phyloP scores from a whole-genome alignment of 352 stramenopile species.

The Globisporangium lucens region DNA sequence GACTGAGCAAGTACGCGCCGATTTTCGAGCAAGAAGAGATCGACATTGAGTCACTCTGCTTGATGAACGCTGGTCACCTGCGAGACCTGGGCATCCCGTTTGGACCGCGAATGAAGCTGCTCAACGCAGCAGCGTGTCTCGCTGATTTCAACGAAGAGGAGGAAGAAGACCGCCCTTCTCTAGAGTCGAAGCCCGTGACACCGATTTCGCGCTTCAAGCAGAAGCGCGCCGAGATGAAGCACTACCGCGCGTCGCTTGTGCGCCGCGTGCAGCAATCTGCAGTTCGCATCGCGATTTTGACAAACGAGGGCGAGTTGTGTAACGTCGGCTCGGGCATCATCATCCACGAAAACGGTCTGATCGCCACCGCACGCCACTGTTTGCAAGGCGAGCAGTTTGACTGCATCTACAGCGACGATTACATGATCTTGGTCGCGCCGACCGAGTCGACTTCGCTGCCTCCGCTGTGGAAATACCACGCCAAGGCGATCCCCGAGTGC shows the following conservation, averaged over 20 bases:
- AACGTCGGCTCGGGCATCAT: slow-evolving; percentile 88
- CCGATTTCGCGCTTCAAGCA: slow-evolving; percentile 79
- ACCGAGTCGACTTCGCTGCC: slow-evolving; percentile 79
- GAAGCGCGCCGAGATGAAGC: slow-evolving; percentile 80
- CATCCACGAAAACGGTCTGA: slow-evolving; percentile 74
- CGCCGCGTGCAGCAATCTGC: slow-evolving; percentile 84
- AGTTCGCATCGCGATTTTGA: slow-evolving; percentile 82
- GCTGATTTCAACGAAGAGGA: slow-evolving; percentile 85
- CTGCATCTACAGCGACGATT: slow-evolving; percentile 85
- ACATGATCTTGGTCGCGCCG: slow-evolving; percentile 82
- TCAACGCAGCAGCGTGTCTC: slow-evolving; percentile 79
- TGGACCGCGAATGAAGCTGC: slow-evolving; percentile 79
- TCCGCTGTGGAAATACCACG: slow-evolving; percentile 85
- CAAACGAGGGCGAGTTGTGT: slow-evolving; percentile 79
- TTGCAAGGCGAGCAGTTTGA: slow-evolving; percentile 85
- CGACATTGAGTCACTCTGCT: slow-evolving; percentile 81
- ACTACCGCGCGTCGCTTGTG: slow-evolving; percentile 81
- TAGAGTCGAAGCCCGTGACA: slow-evolving; percentile 61
- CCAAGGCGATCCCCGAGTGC: slow-evolving; percentile 74
- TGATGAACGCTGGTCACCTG: slow-evolving; percentile 86
- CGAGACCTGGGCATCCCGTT: slow-evolving; percentile 83
- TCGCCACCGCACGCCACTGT: slow-evolving; percentile 78
- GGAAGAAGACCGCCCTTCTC: slow-evolving; percentile 60
- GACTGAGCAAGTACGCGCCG: slow-evolving; percentile 80
- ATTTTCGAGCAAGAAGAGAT: slow-evolving; percentile 89